These are phyloP conservation scores for Yamadazyma ubonensis DNA, from an alignment of 805 yeast species.

Conservation along the genomic window DNA sequence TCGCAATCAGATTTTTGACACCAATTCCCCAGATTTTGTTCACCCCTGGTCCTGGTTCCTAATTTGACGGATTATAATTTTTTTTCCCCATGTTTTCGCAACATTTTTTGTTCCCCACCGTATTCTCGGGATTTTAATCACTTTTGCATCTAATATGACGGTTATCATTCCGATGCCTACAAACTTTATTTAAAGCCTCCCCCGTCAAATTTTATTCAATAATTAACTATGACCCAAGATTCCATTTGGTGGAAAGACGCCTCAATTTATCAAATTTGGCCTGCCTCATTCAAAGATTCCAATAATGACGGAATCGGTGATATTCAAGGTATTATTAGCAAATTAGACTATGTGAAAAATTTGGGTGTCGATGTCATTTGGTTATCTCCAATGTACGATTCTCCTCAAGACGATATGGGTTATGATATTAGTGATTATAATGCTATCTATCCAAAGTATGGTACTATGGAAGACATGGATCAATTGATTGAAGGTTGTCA, in stretches of 20 bases:
- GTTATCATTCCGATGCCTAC: not conserved
- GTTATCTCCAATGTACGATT: slow-evolving; percentile 58
- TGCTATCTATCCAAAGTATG: slow-evolving; percentile 50
- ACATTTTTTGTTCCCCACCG: not conserved
- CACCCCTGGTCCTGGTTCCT: not conserved
- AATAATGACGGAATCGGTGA: slow-evolving; percentile 62
- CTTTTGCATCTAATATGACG: slow-evolving; percentile 1
- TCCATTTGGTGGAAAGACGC: slow-evolving; percentile 58
- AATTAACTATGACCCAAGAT: slow-evolving; percentile 11
- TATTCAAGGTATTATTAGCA: slow-evolving; percentile 51
- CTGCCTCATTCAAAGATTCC: slow-evolving; percentile 59
- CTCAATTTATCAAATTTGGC: slow-evolving; percentile 57
- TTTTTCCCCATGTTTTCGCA: slow-evolving; percentile 1
- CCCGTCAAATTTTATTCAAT: not conserved
- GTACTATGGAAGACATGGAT: slow-evolving; percentile 54
- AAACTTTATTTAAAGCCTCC: not conserved
- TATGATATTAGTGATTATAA: slow-evolving; percentile 58
- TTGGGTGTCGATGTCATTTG: slow-evolving; percentile 54
- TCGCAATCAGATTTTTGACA: too few relatives aligned
- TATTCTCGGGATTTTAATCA: not conserved
- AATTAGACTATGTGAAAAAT: slow-evolving; percentile 49
- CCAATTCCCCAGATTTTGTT: too few relatives aligned
- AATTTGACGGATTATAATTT: not conserved
- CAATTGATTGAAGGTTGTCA: slow-evolving; percentile 47
- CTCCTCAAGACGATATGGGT: slow-evolving; percentile 64